Conservation (phyloP, 257 asterid genomes). For the Eucommia ulmoides region DNA sequence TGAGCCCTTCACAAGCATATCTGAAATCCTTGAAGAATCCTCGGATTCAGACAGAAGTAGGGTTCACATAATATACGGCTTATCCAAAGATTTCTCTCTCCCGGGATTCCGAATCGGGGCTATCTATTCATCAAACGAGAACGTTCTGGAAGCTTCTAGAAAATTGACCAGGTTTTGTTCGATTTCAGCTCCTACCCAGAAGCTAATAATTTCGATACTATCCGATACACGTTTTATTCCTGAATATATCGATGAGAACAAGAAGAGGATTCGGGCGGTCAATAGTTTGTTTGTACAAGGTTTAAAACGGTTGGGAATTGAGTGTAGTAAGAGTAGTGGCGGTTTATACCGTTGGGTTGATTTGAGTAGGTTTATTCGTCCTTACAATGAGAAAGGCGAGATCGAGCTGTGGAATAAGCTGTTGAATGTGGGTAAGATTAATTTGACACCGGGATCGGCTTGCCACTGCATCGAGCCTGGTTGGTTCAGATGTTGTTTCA, state of each 20-base stretch:
- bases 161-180: conserved; percentile 74
- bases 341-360: conserved; percentile 92
- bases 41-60: conserved; percentile 67
- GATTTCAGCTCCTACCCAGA: conserved; percentile 78
- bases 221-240: conserved; percentile 54
- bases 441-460: conserved; percentile 84
- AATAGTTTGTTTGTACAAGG: conserved; percentile 51
- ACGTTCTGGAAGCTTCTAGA: conserved; percentile 70
- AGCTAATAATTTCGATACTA: conserved; percentile 60
- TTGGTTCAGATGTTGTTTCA: conserved; percentile 90
- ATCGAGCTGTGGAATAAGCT: conserved; percentile 85
- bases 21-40: conserved; percentile 59
- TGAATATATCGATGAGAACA: conserved; percentile 44
- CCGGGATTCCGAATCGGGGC: conserved; percentile 91
- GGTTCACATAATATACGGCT: conserved; percentile 83
- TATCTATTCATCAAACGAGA: conserved; percentile 65
- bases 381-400: conserved; percentile 85
- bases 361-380: conserved; percentile 73
- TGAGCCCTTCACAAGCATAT: conserved; percentile 85
- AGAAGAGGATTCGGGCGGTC: conserved; percentile 40
- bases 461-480: conserved; percentile 98
- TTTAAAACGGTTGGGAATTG: conserved; percentile 50
- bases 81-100: conserved; percentile 74
- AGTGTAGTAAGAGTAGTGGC: conserved; percentile 55
- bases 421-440: conserved; percentile 53